Base-by-base conservation (phyloP, 1,139 yeast genomes). In the Scheffersomyces titani region DNA sequence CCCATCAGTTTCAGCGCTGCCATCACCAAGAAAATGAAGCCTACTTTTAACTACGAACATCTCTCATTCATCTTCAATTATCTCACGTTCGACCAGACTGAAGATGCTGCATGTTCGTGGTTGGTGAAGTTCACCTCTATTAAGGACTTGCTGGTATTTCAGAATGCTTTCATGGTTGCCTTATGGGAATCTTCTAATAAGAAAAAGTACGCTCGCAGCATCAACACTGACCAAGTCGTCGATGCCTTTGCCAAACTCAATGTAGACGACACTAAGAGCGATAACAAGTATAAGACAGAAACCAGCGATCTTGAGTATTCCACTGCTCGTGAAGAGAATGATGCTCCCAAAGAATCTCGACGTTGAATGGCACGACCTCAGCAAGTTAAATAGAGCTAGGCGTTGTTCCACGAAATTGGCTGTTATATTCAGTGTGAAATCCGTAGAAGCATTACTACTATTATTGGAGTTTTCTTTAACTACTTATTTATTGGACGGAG, bases 51-150 rank as follows among this genome's bases (percentile, higher is more conserved):
- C 65, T 80, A 76, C 58, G 86, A 83, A 47, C 80, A 81, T 44
- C 61, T 71, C 11, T 80, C 90, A 0, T 89, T 92, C 64, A 81
- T 88, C 44, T 92, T 91, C 80, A 89, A 89, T 66, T 80, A 83
- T 61, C 75, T 74, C 44, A 54, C 58, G 0, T 53, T 54, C 16
- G 60, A 54, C 7, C 57, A 59, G 5, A 66, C 74, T 1, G 75
- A 68, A 16, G 72, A 75, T 2, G 65, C 68, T 1, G 80, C 84
- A 0, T 77, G 78, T 52, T 88, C 97, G 0, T 90, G 90, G 83
- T 76, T 89, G 59, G 62, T 90, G 47, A 83, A 80, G 64, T 90
- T 92, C 65, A 63, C 63, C 0, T 67, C 71, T 49, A 69, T 72
- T 19, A 75, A 74, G 1, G 70, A 70, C 0, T 76, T 88, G 57